Evolutionary conservation across 2,329 filamentous ascomycete species (phyloP).

Genomic region (Colletotrichum higginsianum): DNA sequence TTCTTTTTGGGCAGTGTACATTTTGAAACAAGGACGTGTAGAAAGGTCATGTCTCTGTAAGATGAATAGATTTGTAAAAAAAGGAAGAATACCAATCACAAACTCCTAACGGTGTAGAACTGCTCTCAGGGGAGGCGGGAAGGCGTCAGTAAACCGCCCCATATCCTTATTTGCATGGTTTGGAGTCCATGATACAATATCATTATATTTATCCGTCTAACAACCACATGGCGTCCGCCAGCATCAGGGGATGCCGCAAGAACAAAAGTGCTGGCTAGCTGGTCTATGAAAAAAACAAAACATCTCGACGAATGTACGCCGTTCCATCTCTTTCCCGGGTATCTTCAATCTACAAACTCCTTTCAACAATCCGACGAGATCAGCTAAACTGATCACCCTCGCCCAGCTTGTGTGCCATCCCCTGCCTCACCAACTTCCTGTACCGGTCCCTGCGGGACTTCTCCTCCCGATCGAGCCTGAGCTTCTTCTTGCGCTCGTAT

Average conservation of each 20-base stretch:
- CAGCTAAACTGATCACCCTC: constrained; percentile 77
- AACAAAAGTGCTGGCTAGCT: neutral
- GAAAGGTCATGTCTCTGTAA: constrained; percentile 50
- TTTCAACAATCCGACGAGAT: constrained; percentile 35
- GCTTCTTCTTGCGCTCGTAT: constrained; percentile 89
- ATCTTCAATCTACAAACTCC: constrained; percentile 27
- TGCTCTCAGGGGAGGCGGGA: no score
- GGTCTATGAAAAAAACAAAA: neutral
- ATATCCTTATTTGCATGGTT: no score
- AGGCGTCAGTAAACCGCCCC: no score
- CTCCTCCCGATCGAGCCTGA: constrained; percentile 69
- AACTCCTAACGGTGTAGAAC: constrained; percentile 19
- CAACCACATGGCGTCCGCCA: no score
- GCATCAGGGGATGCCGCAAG: no score
- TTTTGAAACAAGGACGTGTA: constrained; percentile 39
- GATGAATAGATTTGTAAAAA: constrained; percentile 56
- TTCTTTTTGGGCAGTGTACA: constrained; percentile 40
- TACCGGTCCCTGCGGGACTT: constrained; percentile 57
- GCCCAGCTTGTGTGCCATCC: constrained; percentile 69
- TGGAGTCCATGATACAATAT: no score
- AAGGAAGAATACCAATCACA: constrained; percentile 48
- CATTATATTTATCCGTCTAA: no score
- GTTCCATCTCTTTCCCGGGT: constrained; percentile 31
- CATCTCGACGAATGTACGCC: constrained; percentile 3
- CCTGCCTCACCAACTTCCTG: constrained; percentile 63